phyloP scores from a whole-genome alignment of 441 rosid species.

The Geranium incanum region DNA sequence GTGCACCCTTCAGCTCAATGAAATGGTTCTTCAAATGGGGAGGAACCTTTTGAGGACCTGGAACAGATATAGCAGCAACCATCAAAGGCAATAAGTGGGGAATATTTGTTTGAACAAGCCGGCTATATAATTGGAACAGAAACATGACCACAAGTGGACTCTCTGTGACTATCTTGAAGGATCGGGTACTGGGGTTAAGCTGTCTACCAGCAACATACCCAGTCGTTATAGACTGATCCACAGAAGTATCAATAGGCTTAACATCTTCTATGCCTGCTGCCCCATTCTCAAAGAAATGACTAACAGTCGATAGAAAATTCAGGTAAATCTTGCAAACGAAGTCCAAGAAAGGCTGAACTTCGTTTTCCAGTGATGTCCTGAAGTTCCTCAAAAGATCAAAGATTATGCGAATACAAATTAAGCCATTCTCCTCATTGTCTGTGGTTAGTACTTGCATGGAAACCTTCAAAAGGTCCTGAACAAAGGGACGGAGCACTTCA shows the following conservation, averaged over 20 bases:
- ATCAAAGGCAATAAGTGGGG: constrained; percentile 86
- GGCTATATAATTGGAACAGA: constrained; percentile 79
- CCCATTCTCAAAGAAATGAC: constrained; percentile 77
- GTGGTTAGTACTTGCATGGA: constrained; percentile 92
- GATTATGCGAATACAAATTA: constrained; percentile 88
- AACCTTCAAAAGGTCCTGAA: constrained; percentile 93
- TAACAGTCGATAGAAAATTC: constrained; percentile 72
- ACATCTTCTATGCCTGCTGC: constrained; percentile 48
- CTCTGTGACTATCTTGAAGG: constrained; percentile 94
- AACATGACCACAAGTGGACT: constrained; percentile 99
- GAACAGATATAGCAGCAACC: constrained; percentile 96
- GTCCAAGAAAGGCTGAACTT: constrained; percentile 93
- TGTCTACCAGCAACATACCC: constrained; percentile 55
- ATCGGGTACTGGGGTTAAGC: constrained; percentile 82
- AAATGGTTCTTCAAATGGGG: constrained; percentile 70
- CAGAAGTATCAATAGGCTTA: constrained; percentile 64
- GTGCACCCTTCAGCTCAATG: constrained; percentile 93
- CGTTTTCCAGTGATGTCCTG: constrained; percentile 78
- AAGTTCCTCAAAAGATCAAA: constrained; percentile 91
- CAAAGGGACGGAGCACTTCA: constrained; percentile 97
- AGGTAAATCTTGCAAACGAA: constrained; percentile 94
- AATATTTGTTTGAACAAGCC: constrained; percentile 91
- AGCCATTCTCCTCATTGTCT: constrained; percentile 93
- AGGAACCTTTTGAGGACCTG: constrained; percentile 88
- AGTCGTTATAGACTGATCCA: constrained; percentile 61